Conservation (phyloP, 257 asterid species). For the Eucommia ulmoides region DNA sequence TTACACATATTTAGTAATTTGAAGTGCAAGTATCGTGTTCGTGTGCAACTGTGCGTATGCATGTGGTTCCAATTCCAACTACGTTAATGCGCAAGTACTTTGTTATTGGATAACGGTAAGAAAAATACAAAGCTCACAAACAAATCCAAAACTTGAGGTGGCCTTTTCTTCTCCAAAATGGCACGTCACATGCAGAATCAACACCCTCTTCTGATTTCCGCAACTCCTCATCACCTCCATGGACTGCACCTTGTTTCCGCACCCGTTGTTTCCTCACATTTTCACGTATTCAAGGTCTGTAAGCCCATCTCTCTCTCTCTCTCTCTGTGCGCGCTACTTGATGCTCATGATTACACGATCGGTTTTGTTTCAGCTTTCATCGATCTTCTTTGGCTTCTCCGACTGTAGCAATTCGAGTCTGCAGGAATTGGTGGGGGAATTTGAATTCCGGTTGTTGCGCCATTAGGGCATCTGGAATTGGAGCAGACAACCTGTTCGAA, state of each 20-base stretch:
- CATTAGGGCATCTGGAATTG: constrained; percentile 16
- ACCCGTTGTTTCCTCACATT: neutral
- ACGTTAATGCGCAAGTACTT: neutral
- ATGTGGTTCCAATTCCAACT: neutral
- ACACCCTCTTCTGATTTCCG: neutral
- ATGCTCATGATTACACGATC: neutral
- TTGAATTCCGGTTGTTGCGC: constrained; percentile 28
- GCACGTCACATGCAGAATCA: neutral
- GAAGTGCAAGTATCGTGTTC: too few relatives aligned
- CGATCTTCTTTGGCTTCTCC: constrained; percentile 4
- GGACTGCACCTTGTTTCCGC: neutral
- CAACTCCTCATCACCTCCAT: neutral
- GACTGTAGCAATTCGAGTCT: constrained; percentile 10
- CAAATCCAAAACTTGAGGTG: neutral
- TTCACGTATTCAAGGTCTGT: neutral
- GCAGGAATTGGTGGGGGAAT: constrained; percentile 13
- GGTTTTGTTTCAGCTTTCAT: constrained; percentile 1
- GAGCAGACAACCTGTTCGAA: constrained; percentile 14
- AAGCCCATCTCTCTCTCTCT: neutral
- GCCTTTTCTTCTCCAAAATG: neutral
- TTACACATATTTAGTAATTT: too few relatives aligned
- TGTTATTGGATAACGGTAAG: neutral
- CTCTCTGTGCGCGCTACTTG: neutral
- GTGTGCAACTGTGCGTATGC: too few relatives aligned
- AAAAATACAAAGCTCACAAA: neutral